phyloP scores from a whole-genome alignment of 495 filamentous ascomycete species.

The Penicillium diatomitis region DNA sequence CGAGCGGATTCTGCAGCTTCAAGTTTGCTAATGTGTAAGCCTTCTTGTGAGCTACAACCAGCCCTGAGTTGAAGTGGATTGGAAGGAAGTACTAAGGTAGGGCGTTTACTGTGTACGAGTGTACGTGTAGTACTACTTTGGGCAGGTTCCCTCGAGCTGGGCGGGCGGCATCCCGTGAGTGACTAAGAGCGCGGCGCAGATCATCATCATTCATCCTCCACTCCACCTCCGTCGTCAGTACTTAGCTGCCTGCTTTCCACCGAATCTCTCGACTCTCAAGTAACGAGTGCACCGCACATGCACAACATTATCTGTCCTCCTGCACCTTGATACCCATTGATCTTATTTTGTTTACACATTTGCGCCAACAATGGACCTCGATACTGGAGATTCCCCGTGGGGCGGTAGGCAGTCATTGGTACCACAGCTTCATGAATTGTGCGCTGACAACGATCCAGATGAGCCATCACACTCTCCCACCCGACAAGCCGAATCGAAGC shows the following conservation, averaged over 20 bases:
- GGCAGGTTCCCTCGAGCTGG: too few relatives aligned
- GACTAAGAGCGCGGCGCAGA: conserved; percentile 21
- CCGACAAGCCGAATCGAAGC: conserved; percentile 17
- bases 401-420: conserved; percentile 46
- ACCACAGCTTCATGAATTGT: conserved; percentile 23
- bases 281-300: conserved; percentile 5
- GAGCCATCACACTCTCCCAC: conserved; percentile 46
- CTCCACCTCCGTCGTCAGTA: conserved; percentile 19
- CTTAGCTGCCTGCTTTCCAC: conserved; percentile 16
- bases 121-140: too few relatives aligned
- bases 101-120: too few relatives aligned
- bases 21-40: too few relatives aligned
- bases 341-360: conserved; percentile 1
- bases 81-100: too few relatives aligned
- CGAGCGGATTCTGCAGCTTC: too few relatives aligned
- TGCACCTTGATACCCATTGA: conserved; percentile 1
- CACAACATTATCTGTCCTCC: neutral
- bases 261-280: conserved; percentile 3
- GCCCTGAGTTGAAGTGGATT: too few relatives aligned
- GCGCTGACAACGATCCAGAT: conserved; percentile 32
- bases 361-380: conserved; percentile 46
- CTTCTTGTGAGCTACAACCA: too few relatives aligned
- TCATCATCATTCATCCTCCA: conserved; percentile 15
- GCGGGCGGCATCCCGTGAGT: conserved; percentile 15
- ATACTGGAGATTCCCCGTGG: conserved; percentile 61